Conservation (phyloP, 116 monocot species). For the Cymodocea nodosa region DNA sequence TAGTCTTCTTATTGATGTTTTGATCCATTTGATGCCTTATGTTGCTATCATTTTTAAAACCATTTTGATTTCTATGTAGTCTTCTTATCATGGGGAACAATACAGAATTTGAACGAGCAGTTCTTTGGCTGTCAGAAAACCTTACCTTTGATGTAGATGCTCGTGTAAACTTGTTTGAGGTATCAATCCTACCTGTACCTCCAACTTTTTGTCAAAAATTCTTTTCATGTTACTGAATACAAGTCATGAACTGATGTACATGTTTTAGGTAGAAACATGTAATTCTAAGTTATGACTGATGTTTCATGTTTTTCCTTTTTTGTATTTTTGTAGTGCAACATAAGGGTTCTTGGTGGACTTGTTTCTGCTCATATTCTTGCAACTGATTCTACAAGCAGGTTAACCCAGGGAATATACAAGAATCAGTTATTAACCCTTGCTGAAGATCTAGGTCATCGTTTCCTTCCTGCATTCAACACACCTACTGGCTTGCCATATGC, state of each 20-base stretch:
- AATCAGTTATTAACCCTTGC: constrained; percentile 64
- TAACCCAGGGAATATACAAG: constrained; percentile 40
- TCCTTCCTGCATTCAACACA: constrained; percentile 75
- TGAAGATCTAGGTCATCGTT: constrained; percentile 68
- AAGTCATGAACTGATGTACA: neutral
- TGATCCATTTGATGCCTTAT: neutral
- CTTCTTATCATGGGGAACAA: constrained; percentile 81
- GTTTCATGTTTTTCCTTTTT: constrained; percentile 13
- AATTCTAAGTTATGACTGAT: neutral
- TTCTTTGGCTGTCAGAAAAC: constrained; percentile 81
- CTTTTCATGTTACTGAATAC: neutral
- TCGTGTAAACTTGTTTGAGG: constrained; percentile 91
- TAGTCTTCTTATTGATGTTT: constrained; percentile 92
- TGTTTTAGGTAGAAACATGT: neutral
- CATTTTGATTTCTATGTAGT: constrained; percentile 31
- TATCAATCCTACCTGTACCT: constrained; percentile 9
- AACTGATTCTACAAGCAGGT: constrained; percentile 54
- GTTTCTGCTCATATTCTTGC: constrained; percentile 93
- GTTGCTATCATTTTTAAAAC: neutral
- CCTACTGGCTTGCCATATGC: constrained; percentile 91
- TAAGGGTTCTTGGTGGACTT: constrained; percentile 97
- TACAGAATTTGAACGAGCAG: constrained; percentile 83
- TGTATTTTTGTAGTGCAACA: constrained; percentile 71
- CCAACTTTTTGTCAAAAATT: neutral
- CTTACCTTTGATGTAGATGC: constrained; percentile 85